Evolutionary conservation across 2,329 filamentous ascomycete genomes (phyloP).

Genomic region (Pestalotiopsis sp.): DNA sequence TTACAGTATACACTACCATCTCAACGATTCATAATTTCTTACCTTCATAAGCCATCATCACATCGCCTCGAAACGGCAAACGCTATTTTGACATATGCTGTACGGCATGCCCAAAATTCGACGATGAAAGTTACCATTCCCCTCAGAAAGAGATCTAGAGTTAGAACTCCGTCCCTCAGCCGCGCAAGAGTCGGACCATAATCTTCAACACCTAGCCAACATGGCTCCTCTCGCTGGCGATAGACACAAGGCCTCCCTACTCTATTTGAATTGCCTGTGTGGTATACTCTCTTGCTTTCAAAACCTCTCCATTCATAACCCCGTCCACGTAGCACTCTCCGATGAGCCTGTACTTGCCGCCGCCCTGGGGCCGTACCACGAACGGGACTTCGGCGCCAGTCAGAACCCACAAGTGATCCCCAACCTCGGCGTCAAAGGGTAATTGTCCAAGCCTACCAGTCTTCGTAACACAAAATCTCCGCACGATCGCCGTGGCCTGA

Average conservation of each 20-base stretch:
- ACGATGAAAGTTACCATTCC: too few relatives aligned
- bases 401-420: neutral
- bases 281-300: neutral
- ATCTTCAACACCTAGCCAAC: too few relatives aligned
- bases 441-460: neutral
- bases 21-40: too few relatives aligned
- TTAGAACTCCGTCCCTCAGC: too few relatives aligned
- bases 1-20: too few relatives aligned
- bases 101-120: too few relatives aligned
- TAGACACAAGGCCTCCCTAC: neutral
- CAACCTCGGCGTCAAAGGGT: neutral
- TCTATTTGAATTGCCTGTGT: neutral
- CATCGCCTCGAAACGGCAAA: too few relatives aligned
- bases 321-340: neutral
- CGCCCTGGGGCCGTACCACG: neutral
- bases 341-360: neutral
- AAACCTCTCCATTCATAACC: neutral
- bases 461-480: neutral
- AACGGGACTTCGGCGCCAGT: neutral
- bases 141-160: too few relatives aligned
- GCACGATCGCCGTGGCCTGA: neutral
- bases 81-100: too few relatives aligned
- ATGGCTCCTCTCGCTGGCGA: neutral
- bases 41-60: too few relatives aligned
- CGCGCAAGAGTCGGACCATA: too few relatives aligned